These are phyloP conservation scores for Psilocybe tampanensis DNA, from an alignment of 768 basidiomycete genomes.

Conservation along the genomic window DNA sequence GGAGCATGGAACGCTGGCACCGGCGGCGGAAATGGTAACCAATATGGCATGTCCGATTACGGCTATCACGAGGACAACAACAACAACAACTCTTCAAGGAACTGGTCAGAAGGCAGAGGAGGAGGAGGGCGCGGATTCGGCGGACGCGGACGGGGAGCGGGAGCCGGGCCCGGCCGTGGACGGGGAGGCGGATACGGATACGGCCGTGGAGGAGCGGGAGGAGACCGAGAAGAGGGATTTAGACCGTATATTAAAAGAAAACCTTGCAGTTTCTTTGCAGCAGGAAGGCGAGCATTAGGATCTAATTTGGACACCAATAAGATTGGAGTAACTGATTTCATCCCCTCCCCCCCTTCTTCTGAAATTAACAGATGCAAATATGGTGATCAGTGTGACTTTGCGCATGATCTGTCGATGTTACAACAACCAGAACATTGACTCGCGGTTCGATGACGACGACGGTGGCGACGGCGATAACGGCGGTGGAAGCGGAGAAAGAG, in stretches of 20 bases:
- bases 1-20: no score
- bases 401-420: constrained; percentile 52
- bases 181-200: constrained; percentile 28
- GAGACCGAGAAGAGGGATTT: constrained; percentile 59
- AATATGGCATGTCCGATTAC: constrained; percentile 50
- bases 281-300: constrained; percentile 86
- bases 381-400: constrained; percentile 86
- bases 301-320: constrained; percentile 36
- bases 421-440: not conserved
- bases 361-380: constrained; percentile 81
- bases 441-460: no score
- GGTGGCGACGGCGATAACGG: no score
- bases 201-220: no score
- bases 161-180: no score
- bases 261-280: constrained; percentile 89
- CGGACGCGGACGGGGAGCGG: constrained; percentile 63
- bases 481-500: no score
- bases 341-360: constrained; percentile 33
- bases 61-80: constrained; percentile 39
- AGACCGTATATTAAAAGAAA: constrained; percentile 78
- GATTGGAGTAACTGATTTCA: constrained; percentile 39
- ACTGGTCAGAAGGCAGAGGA: constrained; percentile 40
- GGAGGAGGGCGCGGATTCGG: constrained; percentile 43
- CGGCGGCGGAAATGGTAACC: no score
- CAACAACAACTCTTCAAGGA: no score